Evolutionary conservation across 176 grass and related monocot genomes (phyloP), one percentile per base, ranked within the genome.

Genomic region (Triticum dicoccoides): DNA sequence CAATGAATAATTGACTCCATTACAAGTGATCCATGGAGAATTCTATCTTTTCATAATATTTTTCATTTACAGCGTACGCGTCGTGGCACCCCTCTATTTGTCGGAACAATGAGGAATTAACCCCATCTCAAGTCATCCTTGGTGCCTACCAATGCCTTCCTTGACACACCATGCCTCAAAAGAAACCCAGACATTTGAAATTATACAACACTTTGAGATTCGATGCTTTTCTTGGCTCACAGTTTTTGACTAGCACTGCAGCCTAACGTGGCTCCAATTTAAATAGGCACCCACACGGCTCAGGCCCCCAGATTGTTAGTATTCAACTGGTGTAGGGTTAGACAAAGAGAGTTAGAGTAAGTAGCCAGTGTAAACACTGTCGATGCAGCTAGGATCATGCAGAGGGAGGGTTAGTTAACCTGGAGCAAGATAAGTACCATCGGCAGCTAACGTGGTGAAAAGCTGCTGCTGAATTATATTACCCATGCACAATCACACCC

Each of bases 191-290:
- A 34, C 25, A 65, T 25, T 80, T 89, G 17, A 81, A 81, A 85
- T 11, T 45, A 37, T 27, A 68, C 4, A 81, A 61, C 61, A 63
- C 69, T 59, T 76, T 86, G 51, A 89, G 83, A 90, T 90, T 59
- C 73, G 83, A 90, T 90, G 75, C 73, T 54, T 84, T 90, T 24
- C 52, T 77, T 86, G 62, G 52, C 79, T 21, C 54, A 56, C 79
- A 83, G 82, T 86, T 72, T 72, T 72, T 83, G 84, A 83, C 72
- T 62, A 51, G 52, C 73, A n/a, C 2, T 11, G 79, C 79, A 72
- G 23, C 79, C 84, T 79, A 87, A 87, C 89, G 65, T 87, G 89
- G 66, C 45, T 78, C 74, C 74, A 83, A 65, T 79, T 79, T 90
- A 80, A 79, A n/a, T 83, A 87, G 80, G 69, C 56, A 34, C 44